Conservation (phyloP, 495 filamentous ascomycete species). For the Penicillium parvum region DNA sequence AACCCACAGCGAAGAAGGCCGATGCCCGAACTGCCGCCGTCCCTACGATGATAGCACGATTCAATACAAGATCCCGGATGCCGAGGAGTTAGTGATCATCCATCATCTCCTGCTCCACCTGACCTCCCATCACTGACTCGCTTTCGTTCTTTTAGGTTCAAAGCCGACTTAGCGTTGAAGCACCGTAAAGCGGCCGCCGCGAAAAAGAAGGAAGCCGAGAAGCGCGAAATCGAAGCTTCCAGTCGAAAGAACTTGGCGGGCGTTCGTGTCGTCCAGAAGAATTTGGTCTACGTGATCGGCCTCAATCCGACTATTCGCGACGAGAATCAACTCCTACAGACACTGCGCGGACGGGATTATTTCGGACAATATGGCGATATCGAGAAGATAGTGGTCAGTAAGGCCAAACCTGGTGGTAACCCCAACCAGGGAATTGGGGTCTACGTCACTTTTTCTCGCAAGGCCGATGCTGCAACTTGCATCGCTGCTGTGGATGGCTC, state of each 20-base stretch:
- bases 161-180: slow-evolving; percentile 83
- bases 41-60: slow-evolving; percentile 95
- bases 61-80: slow-evolving; percentile 87
- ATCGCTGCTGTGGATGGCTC: slow-evolving; percentile 91
- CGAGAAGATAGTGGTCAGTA: slow-evolving; percentile 97
- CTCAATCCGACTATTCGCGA: slow-evolving; percentile 86
- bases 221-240: slow-evolving; percentile 89
- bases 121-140: slow-evolving; percentile 1
- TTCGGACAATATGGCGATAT: slow-evolving; percentile 99
- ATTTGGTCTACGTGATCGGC: slow-evolving; percentile 96
- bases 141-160: slow-evolving; percentile 50
- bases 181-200: slow-evolving; percentile 87
- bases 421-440: slow-evolving; percentile 83
- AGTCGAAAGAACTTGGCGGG: slow-evolving; percentile 93
- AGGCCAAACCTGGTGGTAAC: slow-evolving; percentile 71
- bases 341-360: slow-evolving; percentile 80
- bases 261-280: slow-evolving; percentile 94
- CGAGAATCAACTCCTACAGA: slow-evolving; percentile 77
- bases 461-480: slow-evolving; percentile 81
- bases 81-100: slow-evolving; percentile 69
- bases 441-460: slow-evolving; percentile 91
- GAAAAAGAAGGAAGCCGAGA: slow-evolving; percentile 91
- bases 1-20: slow-evolving; percentile 81
- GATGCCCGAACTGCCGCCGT: slow-evolving; percentile 93
- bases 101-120: not conserved